Base-by-base conservation (phyloP, 345 rosid genomes). In the Durio zibethinus region DNA sequence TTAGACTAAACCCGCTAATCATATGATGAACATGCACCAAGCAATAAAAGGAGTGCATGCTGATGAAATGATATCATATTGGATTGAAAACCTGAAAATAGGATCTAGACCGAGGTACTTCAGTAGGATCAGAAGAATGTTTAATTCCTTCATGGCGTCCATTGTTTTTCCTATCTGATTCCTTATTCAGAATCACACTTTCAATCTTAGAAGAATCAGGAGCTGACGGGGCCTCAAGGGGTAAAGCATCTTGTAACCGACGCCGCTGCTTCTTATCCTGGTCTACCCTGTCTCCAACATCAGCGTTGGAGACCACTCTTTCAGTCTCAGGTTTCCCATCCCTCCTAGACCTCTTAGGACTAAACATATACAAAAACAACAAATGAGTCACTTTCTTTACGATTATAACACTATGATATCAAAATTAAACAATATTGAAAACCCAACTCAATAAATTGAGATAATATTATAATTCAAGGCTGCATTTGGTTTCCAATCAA, bases 261-360 rank as follows among this genome's bases (percentile, higher is more conserved):
- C 66, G 89, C 2, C 81, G 82, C 31, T 84, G 86, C 80, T 83
- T 87, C 48, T 88, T 83, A 53, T 86, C 87, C 40, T 75, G 78
- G 53, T 83, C 89, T 21, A 45, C 59, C 75, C 43, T 75, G 47
- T 84, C 92, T 72, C 75, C 84, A 35, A 33, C 70, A 76, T 84
- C 85, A 68, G 73, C 53, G 25, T 59, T 82, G 69, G 82, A 61
- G 23, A 47, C 56, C 50, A 71, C 83, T 77, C 90, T 81, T 84
- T 86, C 92, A 2, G 85, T 60, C 23, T 81, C 89, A 42, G 90
- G 89, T 81, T 91, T 90, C 25, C 87, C 93, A 80, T 88, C 91
- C 84, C 92, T 91, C 80, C 95, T 87, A 16, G 93, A 88, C 76
- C 91, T 93, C 85, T 96, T 92, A 42, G 95, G 97, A 79, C 97